Conservation (phyloP, 2,329 filamentous ascomycete genomes). For the Xylaria multiplex region DNA sequence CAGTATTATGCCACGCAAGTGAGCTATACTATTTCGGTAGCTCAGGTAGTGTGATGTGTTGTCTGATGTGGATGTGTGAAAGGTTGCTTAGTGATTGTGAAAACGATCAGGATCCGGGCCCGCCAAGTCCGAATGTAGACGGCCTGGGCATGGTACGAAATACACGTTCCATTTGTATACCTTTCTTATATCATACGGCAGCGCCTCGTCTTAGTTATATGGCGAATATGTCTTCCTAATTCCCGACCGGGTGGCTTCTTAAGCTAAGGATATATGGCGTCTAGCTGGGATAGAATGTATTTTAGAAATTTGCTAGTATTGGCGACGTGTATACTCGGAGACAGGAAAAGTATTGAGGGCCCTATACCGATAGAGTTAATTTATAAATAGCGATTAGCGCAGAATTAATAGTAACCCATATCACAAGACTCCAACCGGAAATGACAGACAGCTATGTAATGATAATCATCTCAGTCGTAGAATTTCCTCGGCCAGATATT, state of each 20-base stretch:
- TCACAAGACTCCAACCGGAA: not conserved
- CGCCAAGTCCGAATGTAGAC: not conserved
- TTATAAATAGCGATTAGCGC: not conserved
- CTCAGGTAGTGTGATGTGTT: too few relatives aligned
- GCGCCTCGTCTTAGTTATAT: not conserved
- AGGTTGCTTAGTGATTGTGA: not conserved
- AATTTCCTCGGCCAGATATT: conserved; percentile 57
- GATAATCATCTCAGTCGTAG: conserved; percentile 31
- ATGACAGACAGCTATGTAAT: conserved; percentile 1
- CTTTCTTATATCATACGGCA: not conserved
- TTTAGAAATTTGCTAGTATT: not conserved
- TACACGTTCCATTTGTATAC: not conserved
- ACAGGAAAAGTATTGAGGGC: not conserved
- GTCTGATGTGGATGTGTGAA: too few relatives aligned
- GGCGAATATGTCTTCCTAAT: not conserved
- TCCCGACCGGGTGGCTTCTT: not conserved
- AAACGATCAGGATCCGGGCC: too few relatives aligned
- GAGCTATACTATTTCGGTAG: too few relatives aligned
- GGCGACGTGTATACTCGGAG: not conserved
- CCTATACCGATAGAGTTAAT: not conserved
- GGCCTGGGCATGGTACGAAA: not conserved
- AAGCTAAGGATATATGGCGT: not conserved
- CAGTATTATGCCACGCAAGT: too few relatives aligned
- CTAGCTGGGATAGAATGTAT: not conserved
- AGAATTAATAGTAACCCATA: not conserved